A percentile compares a stretch with the other conserved stretches of the same genome.
These are phyloP conservation scores for Candida smagusa DNA, from an alignment of 1,139 yeast genomes.

Conservation along the genomic window DNA sequence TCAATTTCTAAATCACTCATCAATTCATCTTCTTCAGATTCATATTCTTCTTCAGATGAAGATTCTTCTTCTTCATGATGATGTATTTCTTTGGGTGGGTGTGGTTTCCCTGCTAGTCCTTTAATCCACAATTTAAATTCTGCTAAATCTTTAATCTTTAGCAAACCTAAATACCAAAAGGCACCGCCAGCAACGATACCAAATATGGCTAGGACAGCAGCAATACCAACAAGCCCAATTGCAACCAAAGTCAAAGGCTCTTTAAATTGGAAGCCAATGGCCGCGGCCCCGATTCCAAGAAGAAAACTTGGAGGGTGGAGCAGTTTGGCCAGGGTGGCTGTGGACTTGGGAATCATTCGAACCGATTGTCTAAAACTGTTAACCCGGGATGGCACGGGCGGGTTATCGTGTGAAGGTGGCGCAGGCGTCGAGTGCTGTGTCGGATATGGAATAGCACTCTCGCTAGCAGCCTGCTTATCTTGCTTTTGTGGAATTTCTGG, in stretches of 20 bases:
- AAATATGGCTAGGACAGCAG: slow-evolving; percentile 17
- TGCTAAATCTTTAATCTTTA: slow-evolving; percentile 22
- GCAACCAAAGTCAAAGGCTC: slow-evolving; percentile 4
- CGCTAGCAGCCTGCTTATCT: background rate
- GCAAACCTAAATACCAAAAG: slow-evolving; percentile 31
- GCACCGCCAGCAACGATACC: slow-evolving; percentile 22
- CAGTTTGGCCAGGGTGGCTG: slow-evolving; percentile 3
- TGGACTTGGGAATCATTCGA: background rate
- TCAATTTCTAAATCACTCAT: slow-evolving; percentile 1
- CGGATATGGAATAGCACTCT: background rate
- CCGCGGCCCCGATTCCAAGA: slow-evolving; percentile 26
- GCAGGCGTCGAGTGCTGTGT: too few relatives aligned
- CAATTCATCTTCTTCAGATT: slow-evolving; percentile 3
- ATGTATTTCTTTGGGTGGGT: background rate
- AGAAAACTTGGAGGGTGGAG: slow-evolving; percentile 34
- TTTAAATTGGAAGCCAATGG: slow-evolving; percentile 15
- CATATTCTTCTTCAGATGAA: background rate
- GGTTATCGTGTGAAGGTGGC: background rate
- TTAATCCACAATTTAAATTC: slow-evolving; percentile 7
- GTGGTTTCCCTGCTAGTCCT: background rate
- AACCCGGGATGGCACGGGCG: background rate
- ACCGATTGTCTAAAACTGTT: background rate
- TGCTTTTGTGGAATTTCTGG: background rate
- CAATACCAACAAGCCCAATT: slow-evolving; percentile 4
- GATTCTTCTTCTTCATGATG: slow-evolving; percentile 4